These are phyloP conservation scores for Rhipidocladum racemiflorum DNA, from an alignment of 176 grass and related monocot genomes.

Conservation along the genomic window DNA sequence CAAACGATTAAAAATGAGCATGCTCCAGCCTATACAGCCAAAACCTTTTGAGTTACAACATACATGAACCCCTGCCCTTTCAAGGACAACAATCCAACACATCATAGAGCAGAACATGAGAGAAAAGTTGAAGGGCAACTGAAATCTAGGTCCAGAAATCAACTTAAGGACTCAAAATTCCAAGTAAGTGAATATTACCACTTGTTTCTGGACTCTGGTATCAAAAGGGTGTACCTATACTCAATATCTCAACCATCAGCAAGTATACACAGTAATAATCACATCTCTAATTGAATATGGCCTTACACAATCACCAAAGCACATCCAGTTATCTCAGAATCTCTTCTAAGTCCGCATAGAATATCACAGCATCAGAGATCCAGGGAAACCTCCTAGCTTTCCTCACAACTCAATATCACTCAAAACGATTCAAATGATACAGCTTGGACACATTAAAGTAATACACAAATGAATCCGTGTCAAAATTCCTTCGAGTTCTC, in stretches of 20 bases:
- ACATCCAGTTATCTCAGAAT: not conserved
- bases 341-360: not conserved
- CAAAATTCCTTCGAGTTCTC: not conserved
- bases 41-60: too few relatives aligned
- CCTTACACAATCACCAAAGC: not conserved
- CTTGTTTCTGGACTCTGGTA: not conserved
- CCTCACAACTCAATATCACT: not conserved
- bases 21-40: too few relatives aligned
- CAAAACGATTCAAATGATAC: not conserved
- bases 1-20: not conserved
- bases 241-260: not conserved
- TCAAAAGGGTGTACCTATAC: not conserved
- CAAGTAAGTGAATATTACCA: not conserved
- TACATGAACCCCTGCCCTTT: not conserved
- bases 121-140: not conserved
- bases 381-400: not conserved
- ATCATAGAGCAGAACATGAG: not conserved
- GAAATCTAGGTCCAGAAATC: not conserved
- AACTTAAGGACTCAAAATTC: not conserved
- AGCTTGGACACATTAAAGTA: conserved; percentile 17
- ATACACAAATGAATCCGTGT: not conserved
- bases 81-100: not conserved
- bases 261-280: not conserved
- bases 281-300: not conserved
- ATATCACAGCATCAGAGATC: not conserved